phyloP scores from a whole-genome alignment of 2,329 filamentous ascomycete genomes.

The Lecanicillium sp. region DNA sequence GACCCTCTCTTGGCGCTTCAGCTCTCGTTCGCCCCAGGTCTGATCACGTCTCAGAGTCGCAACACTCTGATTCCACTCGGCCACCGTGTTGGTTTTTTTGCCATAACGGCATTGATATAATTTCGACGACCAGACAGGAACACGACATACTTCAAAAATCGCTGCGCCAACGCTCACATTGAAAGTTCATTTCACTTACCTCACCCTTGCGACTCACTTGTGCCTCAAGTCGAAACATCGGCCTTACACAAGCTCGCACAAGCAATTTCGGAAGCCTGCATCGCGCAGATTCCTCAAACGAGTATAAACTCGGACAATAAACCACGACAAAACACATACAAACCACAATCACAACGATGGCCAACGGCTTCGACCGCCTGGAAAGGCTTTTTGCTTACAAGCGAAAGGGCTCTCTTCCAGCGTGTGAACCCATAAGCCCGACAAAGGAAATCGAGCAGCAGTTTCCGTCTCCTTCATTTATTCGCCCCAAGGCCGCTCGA shows the following conservation, averaged over 20 bases:
- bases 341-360: constrained; percentile 30
- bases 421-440: constrained; percentile 15
- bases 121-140: too few relatives aligned
- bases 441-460: constrained; percentile 21
- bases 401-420: constrained; percentile 23
- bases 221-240: constrained; percentile 6
- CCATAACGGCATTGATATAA: too few relatives aligned
- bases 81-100: neutral
- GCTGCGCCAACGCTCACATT: neutral
- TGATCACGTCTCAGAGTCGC: neutral
- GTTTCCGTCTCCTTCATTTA: constrained; percentile 47
- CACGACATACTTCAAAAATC: too few relatives aligned
- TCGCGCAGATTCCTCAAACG: too few relatives aligned
- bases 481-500: constrained; percentile 44
- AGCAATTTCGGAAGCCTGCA: neutral
- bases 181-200: neutral
- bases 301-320: too few relatives aligned
- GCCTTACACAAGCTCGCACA: constrained; percentile 4
- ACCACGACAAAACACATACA: neutral
- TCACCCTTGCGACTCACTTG: constrained; percentile 2
- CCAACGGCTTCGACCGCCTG: constrained; percentile 39
- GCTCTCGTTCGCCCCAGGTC: constrained; percentile 5
- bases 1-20: neutral
- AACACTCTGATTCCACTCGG: too few relatives aligned
- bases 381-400: constrained; percentile 45